A percentile compares a stretch with the other conserved stretches of the same genome.
Conservation (phyloP, 306 rosid genomes). For the Hippophae tibetana region DNA sequence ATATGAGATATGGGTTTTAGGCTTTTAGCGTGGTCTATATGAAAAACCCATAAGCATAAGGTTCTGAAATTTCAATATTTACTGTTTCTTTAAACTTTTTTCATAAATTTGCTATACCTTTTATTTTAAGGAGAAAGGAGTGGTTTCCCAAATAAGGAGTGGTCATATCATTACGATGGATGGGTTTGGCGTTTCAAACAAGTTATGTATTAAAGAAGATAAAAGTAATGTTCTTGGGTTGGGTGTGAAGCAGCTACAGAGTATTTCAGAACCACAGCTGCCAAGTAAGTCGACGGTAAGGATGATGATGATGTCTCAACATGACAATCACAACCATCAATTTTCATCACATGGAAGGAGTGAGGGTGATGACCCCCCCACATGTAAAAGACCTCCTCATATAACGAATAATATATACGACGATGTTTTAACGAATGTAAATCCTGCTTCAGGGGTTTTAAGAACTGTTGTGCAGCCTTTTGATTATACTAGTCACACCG, state of each 20-base stretch:
- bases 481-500: conserved; percentile 22
- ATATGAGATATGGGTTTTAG: conserved; percentile 10
- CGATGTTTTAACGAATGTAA: conserved; percentile 6
- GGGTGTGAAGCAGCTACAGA: conserved; percentile 20
- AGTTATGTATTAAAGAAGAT: conserved; percentile 9
- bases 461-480: conserved; percentile 46
- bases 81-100: neutral
- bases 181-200: conserved; percentile 22
- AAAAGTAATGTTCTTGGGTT: conserved; percentile 16
- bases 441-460: conserved; percentile 18
- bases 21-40: conserved; percentile 4
- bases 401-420: conserved; percentile 24
- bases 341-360: conserved; percentile 18
- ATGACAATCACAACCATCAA: conserved; percentile 44
- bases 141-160: conserved; percentile 20
- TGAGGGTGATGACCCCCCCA: conserved; percentile 62
- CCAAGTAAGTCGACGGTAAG: conserved; percentile 22
- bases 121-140: neutral
- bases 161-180: neutral
- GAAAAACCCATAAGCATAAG: conserved; percentile 4
- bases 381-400: conserved; percentile 16
- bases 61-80: no score
- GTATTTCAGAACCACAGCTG: conserved; percentile 24
- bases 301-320: conserved; percentile 21
- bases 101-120: neutral